Conservation (phyloP, 495 filamentous ascomycete genomes). For the Trichocladium uniseriatum region DNA sequence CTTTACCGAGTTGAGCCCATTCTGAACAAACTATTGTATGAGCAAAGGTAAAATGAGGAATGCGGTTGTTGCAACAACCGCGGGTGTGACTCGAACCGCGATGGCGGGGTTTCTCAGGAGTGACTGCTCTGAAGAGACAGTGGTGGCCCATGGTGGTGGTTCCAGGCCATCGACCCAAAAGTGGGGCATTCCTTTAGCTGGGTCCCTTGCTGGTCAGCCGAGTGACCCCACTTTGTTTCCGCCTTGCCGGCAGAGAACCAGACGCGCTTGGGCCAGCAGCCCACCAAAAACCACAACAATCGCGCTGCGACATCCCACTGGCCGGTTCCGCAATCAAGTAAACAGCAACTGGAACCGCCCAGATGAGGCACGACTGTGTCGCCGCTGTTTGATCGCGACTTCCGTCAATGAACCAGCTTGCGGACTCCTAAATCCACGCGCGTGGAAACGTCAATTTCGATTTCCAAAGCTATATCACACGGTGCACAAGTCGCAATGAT, state of each 20-base stretch:
- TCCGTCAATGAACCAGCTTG: not conserved
- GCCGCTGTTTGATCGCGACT: not conserved
- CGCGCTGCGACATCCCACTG: not conserved
- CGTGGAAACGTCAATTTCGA: not conserved
- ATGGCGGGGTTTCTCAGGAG: not conserved
- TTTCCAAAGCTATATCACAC: not conserved
- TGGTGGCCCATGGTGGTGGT: not conserved
- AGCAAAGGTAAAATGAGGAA: not conserved
- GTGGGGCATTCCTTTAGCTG: not conserved
- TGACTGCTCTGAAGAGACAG: not conserved
- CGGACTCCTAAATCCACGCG: not conserved
- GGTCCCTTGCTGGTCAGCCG: not conserved
- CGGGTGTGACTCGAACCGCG: slow-evolving; percentile 1
- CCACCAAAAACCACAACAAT: slow-evolving; percentile 6
- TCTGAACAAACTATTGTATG: no score
- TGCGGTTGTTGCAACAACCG: not conserved
- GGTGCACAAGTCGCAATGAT: slow-evolving; percentile 34
- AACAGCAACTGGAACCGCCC: not conserved
- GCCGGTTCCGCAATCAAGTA: slow-evolving; percentile 8
- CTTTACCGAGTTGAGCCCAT: slow-evolving; percentile 25
- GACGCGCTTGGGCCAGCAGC: not conserved
- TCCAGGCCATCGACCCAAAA: not conserved
- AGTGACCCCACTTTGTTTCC: not conserved
- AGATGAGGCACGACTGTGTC: not conserved
- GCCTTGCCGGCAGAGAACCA: not conserved